These are phyloP conservation scores for Euphrasia confusa DNA, from an alignment of 257 asterid genomes.

Conservation along the genomic window DNA sequence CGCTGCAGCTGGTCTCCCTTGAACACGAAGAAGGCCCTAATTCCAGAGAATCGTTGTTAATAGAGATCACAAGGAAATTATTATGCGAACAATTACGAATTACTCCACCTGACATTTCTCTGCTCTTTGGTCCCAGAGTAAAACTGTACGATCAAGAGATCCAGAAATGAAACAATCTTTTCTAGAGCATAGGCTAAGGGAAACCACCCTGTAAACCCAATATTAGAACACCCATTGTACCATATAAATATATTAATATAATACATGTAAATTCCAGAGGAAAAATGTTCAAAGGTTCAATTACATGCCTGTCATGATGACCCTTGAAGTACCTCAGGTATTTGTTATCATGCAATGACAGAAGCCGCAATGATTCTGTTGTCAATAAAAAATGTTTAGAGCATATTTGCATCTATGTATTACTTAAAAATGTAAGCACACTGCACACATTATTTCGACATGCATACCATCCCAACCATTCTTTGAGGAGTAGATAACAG, in stretches of 20 bases:
- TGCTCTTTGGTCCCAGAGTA: conserved; percentile 98
- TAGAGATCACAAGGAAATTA: conserved; percentile 19
- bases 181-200: conserved; percentile 78
- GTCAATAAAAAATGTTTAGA: conserved; percentile 25
- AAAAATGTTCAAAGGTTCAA: conserved; percentile 23
- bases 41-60: conserved; percentile 21
- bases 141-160: conserved; percentile 80
- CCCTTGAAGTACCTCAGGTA: conserved; percentile 98
- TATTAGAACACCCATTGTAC: conserved; percentile 13
- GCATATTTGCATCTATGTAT: not conserved
- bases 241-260: not conserved
- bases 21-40: conserved; percentile 91
- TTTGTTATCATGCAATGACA: conserved; percentile 91
- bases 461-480: conserved; percentile 98
- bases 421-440: conserved; percentile 18
- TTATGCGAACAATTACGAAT: conserved; percentile 21
- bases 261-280: conserved; percentile 12
- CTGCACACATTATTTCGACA: conserved; percentile 4
- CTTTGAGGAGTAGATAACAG: conserved; percentile 95
- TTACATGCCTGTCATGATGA: conserved; percentile 84
- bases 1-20: conserved; percentile 92
- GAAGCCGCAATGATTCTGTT: conserved; percentile 96
- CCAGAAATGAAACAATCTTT: conserved; percentile 93
- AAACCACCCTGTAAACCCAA: conserved; percentile 69
- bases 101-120: conserved; percentile 88